phyloP scores from a whole-genome alignment of 371 early-diverging fungal species.

The Apophysomyces trapeziformis region DNA sequence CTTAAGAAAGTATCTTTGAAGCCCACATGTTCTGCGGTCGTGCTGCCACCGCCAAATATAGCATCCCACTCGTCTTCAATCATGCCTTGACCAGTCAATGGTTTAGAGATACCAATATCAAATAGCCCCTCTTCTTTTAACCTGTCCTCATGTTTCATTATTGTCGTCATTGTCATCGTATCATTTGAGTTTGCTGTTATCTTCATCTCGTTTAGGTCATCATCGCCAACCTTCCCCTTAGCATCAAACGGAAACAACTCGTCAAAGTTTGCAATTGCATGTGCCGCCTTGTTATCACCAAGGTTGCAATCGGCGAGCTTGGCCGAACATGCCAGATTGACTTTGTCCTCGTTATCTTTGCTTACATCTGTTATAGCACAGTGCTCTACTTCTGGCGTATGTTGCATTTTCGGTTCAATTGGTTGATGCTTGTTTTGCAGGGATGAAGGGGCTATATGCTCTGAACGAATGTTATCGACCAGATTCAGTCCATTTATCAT shows the following conservation, averaged over 20 bases:
- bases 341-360: slow-evolving; percentile 20
- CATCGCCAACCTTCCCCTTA: not conserved
- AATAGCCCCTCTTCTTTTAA: not conserved
- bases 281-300: slow-evolving; percentile 7
- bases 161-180: not conserved
- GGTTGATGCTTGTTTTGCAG: not conserved
- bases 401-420: not conserved
- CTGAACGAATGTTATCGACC: not conserved
- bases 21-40: slow-evolving; percentile 20
- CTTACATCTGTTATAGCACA: not conserved
- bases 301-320: slow-evolving; percentile 39
- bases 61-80: slow-evolving; percentile 48
- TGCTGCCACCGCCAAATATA: slow-evolving; percentile 41
- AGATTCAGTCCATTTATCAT: not conserved
- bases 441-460: not conserved
- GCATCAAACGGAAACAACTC: slow-evolving; percentile 34
- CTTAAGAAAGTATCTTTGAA: slow-evolving; percentile 42
- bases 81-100: slow-evolving; percentile 12
- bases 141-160: not conserved
- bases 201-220: not conserved
- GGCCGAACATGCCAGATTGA: slow-evolving; percentile 41
- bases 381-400: not conserved
- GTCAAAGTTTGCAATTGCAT: slow-evolving; percentile 40
- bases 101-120: not conserved
- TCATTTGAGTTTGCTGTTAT: not conserved